Evolutionary conservation across 2,329 filamentous ascomycete species (phyloP), one percentile per base, ranked within the genome.

Genomic region (Fusarium pseudograminearum): DNA sequence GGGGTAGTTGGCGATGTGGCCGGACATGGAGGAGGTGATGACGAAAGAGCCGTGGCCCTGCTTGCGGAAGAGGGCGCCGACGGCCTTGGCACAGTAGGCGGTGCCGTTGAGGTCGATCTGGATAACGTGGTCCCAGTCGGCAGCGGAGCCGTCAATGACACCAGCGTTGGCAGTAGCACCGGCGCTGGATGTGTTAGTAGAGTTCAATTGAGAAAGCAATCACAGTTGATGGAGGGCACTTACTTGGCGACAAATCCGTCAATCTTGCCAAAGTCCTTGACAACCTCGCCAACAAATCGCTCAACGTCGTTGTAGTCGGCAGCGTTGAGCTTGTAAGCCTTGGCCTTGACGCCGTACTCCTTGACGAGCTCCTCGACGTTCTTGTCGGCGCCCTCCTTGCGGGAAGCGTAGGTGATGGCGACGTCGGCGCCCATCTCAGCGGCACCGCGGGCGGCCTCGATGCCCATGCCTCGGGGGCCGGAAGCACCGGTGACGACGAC

Each of bases 201-300:
- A n/a, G n/a, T n/a, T n/a, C n/a, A n/a, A n/a, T n/a, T n/a, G n/a
- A n/a, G n/a, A n/a, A n/a, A n/a, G n/a, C n/a, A n/a, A n/a, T n/a
- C n/a, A n/a, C n/a, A n/a, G n/a, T n/a, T n/a, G n/a, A n/a, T n/a
- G n/a, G 10, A 34, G 3, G 20, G 4, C 4, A 20, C 90, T 41
- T 86, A 90, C 79, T 94, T 93, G 74, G 91, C 91, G 56, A 94
- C 86, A 73, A 94, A 93, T 65, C 90, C 87, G 70, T 93, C 91
- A 61, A 93, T 87, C 50, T 89, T 87, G 74, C 90, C 89, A 77
- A 94, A 94, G 76, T 94, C 92, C 71, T 83, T 82, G 76, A 91
- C 85, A 69, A 94, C 89, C 34, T 93, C 87, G 59, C 82, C 81
- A 59, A 89, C 81, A 70, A 87, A 83, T 46, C 81, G 77, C 76